phyloP scores from a whole-genome alignment of 768 basidiomycete genomes.

The Leccinum arenicola region DNA sequence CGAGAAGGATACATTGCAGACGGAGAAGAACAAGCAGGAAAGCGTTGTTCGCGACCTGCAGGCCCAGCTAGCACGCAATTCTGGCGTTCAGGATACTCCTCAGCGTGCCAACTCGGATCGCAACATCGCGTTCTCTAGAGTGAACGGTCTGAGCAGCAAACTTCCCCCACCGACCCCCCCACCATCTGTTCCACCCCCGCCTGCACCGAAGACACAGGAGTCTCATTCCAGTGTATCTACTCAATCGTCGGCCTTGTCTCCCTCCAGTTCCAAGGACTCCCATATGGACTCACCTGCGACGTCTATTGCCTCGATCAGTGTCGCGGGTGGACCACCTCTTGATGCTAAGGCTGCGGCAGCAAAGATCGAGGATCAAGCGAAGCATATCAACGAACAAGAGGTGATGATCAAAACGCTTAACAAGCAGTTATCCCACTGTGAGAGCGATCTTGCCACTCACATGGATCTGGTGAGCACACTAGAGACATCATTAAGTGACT shows the following conservation, averaged over 20 bases:
- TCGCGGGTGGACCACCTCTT: constrained; percentile 32
- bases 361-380: constrained; percentile 71
- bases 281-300: constrained; percentile 65
- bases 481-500: constrained; percentile 84
- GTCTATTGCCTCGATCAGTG: constrained; percentile 49
- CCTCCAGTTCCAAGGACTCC: constrained; percentile 69
- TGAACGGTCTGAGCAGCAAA: constrained; percentile 65
- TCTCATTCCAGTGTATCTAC: constrained; percentile 59
- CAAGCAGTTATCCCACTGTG: constrained; percentile 91
- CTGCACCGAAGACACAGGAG: constrained; percentile 59
- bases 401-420: constrained; percentile 92
- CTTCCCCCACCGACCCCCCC: constrained; percentile 80
- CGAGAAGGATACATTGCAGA: constrained; percentile 74
- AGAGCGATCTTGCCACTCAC: constrained; percentile 85
- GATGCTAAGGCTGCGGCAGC: constrained; percentile 53
- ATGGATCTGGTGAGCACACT: constrained; percentile 86
- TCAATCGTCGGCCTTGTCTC: constrained; percentile 51
- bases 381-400: constrained; percentile 80
- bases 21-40: constrained; percentile 71
- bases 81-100: constrained; percentile 36
- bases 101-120: constrained; percentile 56
- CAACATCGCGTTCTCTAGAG: constrained; percentile 51
- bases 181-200: constrained; percentile 84
- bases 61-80: constrained; percentile 61
- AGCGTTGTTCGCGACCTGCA: constrained; percentile 74